These are phyloP conservation scores for Achaetomiella virescens DNA, from an alignment of 495 filamentous ascomycete species.

Conservation along the genomic window DNA sequence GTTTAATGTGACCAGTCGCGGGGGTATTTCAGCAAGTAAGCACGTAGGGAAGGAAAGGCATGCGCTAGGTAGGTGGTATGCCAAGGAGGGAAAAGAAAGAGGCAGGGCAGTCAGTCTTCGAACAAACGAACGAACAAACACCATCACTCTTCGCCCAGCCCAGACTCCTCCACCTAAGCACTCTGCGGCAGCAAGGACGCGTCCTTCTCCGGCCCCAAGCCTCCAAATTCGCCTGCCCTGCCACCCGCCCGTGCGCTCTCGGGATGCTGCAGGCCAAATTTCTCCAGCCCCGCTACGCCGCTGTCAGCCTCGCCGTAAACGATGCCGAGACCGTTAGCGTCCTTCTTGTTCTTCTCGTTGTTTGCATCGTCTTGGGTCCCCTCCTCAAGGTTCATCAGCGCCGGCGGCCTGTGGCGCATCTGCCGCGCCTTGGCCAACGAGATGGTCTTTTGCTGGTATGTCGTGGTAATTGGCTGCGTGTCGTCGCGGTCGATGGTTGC, in stretches of 20 bases:
- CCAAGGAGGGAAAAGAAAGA: too few species aligned
- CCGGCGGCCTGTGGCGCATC: constrained; percentile 82
- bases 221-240: constrained; percentile 24
- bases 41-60: neutral
- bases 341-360: constrained; percentile 16
- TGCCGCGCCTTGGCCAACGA: constrained; percentile 74
- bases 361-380: constrained; percentile 32
- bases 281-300: constrained; percentile 42
- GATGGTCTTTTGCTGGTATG: constrained; percentile 94
- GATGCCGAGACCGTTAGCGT: constrained; percentile 44
- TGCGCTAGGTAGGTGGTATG: too few species aligned
- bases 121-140: too few species aligned
- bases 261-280: constrained; percentile 36
- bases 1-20: neutral
- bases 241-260: constrained; percentile 30
- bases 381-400: constrained; percentile 68
- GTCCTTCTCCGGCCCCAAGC: constrained; percentile 31
- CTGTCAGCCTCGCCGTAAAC: constrained; percentile 46
- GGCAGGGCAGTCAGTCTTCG: too few species aligned
- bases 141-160: neutral
- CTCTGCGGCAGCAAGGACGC: constrained; percentile 34
- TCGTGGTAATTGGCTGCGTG: constrained; percentile 66
- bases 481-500: constrained; percentile 96
- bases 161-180: constrained; percentile 29
- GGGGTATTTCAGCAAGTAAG: constrained; percentile 1